Evolutionary conservation across 805 yeast genomes (phyloP).

Genomic region (Saturnispora mendoncae): DNA sequence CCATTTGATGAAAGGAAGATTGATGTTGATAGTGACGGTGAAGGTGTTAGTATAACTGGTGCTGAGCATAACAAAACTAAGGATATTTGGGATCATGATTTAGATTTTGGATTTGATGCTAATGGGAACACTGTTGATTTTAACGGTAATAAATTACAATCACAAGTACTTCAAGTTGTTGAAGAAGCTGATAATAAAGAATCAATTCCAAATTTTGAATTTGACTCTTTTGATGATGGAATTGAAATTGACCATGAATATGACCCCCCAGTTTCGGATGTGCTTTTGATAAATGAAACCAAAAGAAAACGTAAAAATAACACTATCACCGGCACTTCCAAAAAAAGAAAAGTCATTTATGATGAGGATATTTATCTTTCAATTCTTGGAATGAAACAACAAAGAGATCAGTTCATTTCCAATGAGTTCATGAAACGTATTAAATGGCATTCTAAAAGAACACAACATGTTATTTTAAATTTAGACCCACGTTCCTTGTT

Average conservation of each 20-base stretch:
- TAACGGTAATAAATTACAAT: background rate
- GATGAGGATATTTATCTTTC: constrained; percentile 16
- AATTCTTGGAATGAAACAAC: constrained; percentile 13
- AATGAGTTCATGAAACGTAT: constrained; percentile 1
- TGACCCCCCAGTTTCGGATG: no score
- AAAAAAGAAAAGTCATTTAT: constrained; percentile 10
- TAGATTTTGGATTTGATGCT: constrained; percentile 16
- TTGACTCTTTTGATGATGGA: background rate
- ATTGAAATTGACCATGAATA: background rate
- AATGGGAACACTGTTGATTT: constrained; percentile 14
- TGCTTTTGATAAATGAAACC: background rate
- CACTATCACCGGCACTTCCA: background rate
- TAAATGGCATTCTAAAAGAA: background rate
- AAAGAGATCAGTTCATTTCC: constrained; percentile 13
- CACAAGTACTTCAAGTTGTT: no score
- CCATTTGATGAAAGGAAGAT: background rate
- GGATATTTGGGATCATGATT: constrained; percentile 9
- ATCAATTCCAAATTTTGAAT: background rate
- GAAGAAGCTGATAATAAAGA: background rate
- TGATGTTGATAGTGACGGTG: background rate
- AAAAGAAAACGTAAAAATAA: background rate
- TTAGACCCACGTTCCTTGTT: background rate
- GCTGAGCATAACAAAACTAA: background rate
- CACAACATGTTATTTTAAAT: background rate
- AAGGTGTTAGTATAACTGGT: background rate